Evolutionary conservation across 1,284 basidiomycete genomes (phyloP).

Genomic region (Peniophora sp.): DNA sequence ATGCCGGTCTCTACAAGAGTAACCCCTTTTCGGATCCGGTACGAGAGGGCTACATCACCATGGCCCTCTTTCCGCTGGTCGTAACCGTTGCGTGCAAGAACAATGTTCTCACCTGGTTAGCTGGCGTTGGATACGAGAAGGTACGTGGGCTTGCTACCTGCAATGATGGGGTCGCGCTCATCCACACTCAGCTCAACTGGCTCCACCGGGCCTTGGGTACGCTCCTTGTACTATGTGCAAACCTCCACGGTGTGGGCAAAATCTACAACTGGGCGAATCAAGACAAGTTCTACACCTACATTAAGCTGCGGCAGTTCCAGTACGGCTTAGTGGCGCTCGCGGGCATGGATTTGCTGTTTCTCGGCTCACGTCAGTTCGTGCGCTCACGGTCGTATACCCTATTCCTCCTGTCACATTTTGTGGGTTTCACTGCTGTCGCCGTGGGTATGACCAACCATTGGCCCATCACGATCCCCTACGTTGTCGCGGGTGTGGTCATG

Average conservation of each 20-base stretch:
- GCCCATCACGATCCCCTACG: conserved; percentile 36
- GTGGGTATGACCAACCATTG: conserved; percentile 5
- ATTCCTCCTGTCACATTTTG: conserved; percentile 44
- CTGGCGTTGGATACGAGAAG: conserved; percentile 71
- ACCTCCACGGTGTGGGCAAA: conserved; percentile 59
- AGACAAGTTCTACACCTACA: conserved; percentile 28
- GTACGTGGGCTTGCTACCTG: conserved; percentile 25
- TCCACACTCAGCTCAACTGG: conserved; percentile 53
- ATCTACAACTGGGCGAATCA: conserved; percentile 51
- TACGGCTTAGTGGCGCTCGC: conserved; percentile 49
- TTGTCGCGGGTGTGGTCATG: conserved; percentile 40
- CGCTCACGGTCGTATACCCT: conserved; percentile 47
- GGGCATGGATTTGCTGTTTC: conserved; percentile 41
- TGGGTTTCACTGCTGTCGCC: conserved; percentile 15
- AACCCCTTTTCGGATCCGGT: conserved; percentile 44
- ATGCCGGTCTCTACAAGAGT: conserved; percentile 40
- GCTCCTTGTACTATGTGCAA: conserved; percentile 52
- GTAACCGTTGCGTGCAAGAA: conserved; percentile 69
- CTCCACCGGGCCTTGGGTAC: conserved; percentile 70
- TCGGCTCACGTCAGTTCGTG: conserved; percentile 42
- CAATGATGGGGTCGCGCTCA: not conserved
- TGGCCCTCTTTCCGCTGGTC: conserved; percentile 66
- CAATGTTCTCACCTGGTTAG: conserved; percentile 52
- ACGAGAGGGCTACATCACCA: conserved; percentile 54
- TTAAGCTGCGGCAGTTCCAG: conserved; percentile 25